Conservation (phyloP, 2,329 filamentous ascomycete genomes). For the Zasmidium angulare region DNA sequence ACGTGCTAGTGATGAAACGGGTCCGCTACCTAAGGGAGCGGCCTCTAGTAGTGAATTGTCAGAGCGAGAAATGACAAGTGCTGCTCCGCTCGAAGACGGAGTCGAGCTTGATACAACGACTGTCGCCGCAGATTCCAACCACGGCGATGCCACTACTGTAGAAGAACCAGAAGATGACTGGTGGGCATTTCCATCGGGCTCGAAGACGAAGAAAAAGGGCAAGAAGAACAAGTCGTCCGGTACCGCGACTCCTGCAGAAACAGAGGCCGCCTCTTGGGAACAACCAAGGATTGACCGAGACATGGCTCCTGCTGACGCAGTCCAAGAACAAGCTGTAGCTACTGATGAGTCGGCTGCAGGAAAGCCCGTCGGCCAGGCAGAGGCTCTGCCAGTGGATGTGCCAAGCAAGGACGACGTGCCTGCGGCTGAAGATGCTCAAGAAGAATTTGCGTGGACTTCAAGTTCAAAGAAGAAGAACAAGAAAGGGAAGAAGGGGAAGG, state of each 20-base stretch:
- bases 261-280: background rate
- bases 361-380: background rate
- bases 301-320: background rate
- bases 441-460: conserved; percentile 8
- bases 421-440: conserved; percentile 2
- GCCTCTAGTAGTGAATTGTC: background rate
- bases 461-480: conserved; percentile 19
- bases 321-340: background rate
- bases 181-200: conserved; percentile 6
- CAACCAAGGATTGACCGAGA: background rate
- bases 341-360: background rate
- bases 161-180: conserved; percentile 10
- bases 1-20: background rate
- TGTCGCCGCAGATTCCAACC: background rate
- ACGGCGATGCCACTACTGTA: conserved; percentile 15
- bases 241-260: background rate
- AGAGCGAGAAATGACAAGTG: background rate
- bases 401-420: background rate
- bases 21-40: background rate
- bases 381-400: background rate
- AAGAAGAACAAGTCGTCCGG: conserved; percentile 15
- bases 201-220: conserved; percentile 34
- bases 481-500: conserved; percentile 27
- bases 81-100: background rate
- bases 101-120: background rate